A percentile compares a stretch with the other conserved stretches of the same genome.
These are phyloP conservation scores for Podospora comata DNA, from an alignment of 495 filamentous ascomycete species.

Conservation along the genomic window DNA sequence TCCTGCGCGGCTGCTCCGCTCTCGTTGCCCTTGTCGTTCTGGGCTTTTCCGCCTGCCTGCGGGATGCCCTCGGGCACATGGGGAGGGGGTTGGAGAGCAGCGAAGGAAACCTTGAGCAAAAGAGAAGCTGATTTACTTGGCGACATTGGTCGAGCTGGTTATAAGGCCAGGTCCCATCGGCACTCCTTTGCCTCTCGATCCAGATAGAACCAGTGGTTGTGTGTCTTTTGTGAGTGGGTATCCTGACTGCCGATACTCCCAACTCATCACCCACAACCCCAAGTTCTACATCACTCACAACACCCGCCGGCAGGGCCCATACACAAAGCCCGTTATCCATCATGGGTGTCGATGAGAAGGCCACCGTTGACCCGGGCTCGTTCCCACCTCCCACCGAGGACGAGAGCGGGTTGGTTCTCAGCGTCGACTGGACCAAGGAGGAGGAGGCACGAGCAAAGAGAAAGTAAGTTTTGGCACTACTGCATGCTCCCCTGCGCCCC, in stretches of 20 bases:
- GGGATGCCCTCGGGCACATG: neutral
- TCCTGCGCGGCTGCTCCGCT: neutral
- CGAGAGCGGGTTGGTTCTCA: slow-evolving; percentile 29
- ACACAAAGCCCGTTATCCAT: neutral
- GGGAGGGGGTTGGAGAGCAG: neutral
- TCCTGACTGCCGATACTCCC: neutral
- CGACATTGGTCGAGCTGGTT: neutral
- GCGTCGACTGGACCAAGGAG: slow-evolving; percentile 35
- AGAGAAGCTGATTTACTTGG: slow-evolving; percentile 6
- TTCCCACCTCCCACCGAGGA: slow-evolving; percentile 25
- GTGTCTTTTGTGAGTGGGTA: neutral
- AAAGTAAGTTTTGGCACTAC: slow-evolving; percentile 26
- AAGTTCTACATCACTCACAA: too few species aligned
- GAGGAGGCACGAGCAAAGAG: slow-evolving; percentile 39
- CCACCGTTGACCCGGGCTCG: slow-evolving; percentile 14
- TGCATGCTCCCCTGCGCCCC: slow-evolving; percentile 13
- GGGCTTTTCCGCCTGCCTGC: neutral
- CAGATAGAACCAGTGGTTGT: neutral
- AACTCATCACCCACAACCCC: neutral
- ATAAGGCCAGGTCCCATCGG: slow-evolving; percentile 7
- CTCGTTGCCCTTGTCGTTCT: slow-evolving; percentile 1
- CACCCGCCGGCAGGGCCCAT: neutral
- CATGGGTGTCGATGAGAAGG: slow-evolving; percentile 16
- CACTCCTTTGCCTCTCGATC: neutral
- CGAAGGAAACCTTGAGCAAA: slow-evolving; percentile 1